Evolutionary conservation across 1,284 basidiomycete species (phyloP), one percentile per base, ranked within the genome.

Genomic region (Ganoderma meredithae): DNA sequence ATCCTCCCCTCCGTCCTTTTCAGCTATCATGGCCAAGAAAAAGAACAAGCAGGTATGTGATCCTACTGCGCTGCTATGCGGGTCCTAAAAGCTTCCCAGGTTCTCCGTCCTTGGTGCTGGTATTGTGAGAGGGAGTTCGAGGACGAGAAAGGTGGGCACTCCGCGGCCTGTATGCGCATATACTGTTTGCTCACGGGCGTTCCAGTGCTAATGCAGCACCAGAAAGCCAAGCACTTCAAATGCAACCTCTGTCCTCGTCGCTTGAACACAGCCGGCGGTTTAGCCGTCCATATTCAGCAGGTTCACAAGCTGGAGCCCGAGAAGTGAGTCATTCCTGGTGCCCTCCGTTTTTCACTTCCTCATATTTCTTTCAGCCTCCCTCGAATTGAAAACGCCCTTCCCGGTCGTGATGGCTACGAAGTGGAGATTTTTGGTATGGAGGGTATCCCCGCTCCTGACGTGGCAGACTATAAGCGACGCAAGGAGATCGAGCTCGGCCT

Each of bases 381-480:
- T 61, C 95, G 96, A 36, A 95, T 99, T 41, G 97, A 98, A 68
- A 99, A 99, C 79, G 97, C 97, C 0, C 84, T 99, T 0, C 96
- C 97, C 2, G 97, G 96, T 10, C 90, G 98, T 52, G 97, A 98
- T 81, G 96, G 97, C 1, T 99, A 99, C 77, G 97, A 99, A 79
- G 93, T 99, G 63, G 98, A 99, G 81, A 99, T 99, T 68, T 99
- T 99, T 77, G 97, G 98, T 33, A 99, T 99, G 98, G 97, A 97
- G 78, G 97, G 97, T 69, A 96, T 99, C 66, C 97, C 97, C 6
- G 94, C 93, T 7, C 94, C 95, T 47, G 97, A 98, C 79, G 88
- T 98, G 39, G 95, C 92, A 36, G 96, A 97, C 80, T 99, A 97
- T 88, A 96, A 95, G 79, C 92, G 95, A 67, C 90, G 93, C 76